Evolutionary conservation across 1,139 yeast species (phyloP), one percentile per base, ranked within the genome.

Genomic region (Hansenula anomala): DNA sequence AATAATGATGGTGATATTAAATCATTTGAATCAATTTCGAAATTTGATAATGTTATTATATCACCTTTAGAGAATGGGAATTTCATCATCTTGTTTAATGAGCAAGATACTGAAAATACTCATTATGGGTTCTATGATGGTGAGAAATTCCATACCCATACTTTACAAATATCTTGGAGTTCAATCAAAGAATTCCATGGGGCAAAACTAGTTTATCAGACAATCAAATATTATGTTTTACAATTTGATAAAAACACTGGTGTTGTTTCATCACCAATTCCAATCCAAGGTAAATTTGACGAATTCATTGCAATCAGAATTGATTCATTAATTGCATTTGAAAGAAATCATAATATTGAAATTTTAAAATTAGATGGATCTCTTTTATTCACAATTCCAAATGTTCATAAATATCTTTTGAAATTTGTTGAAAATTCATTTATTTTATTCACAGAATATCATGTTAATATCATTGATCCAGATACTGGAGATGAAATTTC

Each of bases 401-500:
- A 52, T 29, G 55, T 52, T 31, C 39, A 39, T 41, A 49, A 46
- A 30, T 54, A 52, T 28, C 23, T 36, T 13, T 31, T 54, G 12
- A 41, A 44, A 30, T 52, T 27, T 20, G 34, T 37, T 6, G 40
- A 49, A 18, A 43, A 40, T 12, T 39, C 37, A 0, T 50, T 54
- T 37, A 39, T 52, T 12, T 25, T 50, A 23, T 44, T 41, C 29
- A 50, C 55, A 3, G 54, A 50, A 34, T 50, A 36, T 27, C 51
- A 45, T 30, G 42, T 42, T 7, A 52, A 40, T 13, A 36, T 52
- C 6, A 43, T 41, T 29, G 55, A 51, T 37, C 49, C 56, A 22
- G 58, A 52, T 17, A 37, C 45, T 33, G 58, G 52, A 22, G 41
- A 34, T 13, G 52, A 45, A 37, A 28, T 36, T 29, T 40, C 43